Conservation (phyloP, 805 yeast species). For the Schwanniomyces occidentalis region DNA sequence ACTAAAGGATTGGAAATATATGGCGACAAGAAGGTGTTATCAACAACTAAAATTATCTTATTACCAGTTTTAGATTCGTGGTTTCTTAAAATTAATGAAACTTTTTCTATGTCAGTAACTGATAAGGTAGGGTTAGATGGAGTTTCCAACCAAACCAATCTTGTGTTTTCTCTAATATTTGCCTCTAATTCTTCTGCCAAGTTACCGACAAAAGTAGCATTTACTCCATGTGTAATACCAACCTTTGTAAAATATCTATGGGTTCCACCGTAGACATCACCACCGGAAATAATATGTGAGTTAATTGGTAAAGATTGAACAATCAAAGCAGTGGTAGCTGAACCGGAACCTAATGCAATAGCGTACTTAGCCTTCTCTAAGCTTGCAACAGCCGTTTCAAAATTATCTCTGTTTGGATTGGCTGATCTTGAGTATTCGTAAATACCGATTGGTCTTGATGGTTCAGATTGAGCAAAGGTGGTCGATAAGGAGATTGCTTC, state of each 20-base stretch:
- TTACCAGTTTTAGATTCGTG: slow-evolving; percentile 47
- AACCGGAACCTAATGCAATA: slow-evolving; percentile 81
- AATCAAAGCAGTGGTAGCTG: slow-evolving; percentile 78
- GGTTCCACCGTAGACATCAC: slow-evolving; percentile 90
- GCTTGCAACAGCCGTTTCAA: slow-evolving; percentile 77
- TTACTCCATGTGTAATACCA: slow-evolving; percentile 76
- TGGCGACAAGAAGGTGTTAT: slow-evolving; percentile 87
- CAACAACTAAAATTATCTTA: slow-evolving; percentile 68
- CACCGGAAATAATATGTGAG: slow-evolving; percentile 74
- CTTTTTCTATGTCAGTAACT: slow-evolving; percentile 70
- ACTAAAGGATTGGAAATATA: slow-evolving; percentile 81
- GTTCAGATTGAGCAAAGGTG: slow-evolving; percentile 79
- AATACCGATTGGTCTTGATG: slow-evolving; percentile 73
- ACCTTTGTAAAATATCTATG: slow-evolving; percentile 88
- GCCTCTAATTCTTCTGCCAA: slow-evolving; percentile 58
- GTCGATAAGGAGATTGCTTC: slow-evolving; percentile 82
- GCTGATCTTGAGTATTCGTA: slow-evolving; percentile 85
- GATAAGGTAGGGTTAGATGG: slow-evolving; percentile 87
- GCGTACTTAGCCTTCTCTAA: slow-evolving; percentile 76
- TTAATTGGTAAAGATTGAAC: slow-evolving; percentile 72
- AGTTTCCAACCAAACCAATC: slow-evolving; percentile 82
- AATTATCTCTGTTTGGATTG: slow-evolving; percentile 83
- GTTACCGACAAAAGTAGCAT: slow-evolving; percentile 64
- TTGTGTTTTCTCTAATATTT: slow-evolving; percentile 61
- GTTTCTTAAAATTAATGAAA: slow-evolving; percentile 52